Conservation (phyloP, 2,329 filamentous ascomycete genomes). For the Microcyclospora pomicola region DNA sequence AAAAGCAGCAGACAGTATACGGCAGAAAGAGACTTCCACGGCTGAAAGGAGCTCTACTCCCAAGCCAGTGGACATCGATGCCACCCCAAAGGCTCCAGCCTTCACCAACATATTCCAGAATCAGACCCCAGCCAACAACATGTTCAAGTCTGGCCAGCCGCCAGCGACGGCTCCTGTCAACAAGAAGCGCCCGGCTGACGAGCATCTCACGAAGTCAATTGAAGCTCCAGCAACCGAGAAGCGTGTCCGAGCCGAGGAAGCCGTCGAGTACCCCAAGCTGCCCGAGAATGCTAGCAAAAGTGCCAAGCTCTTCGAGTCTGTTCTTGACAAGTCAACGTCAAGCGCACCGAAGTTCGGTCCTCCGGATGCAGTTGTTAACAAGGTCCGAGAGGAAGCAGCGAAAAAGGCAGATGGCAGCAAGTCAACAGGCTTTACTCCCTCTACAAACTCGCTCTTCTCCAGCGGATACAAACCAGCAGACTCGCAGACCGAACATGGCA, state of each 20-base stretch:
- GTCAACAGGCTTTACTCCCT: constrained; percentile 3
- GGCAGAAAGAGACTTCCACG: too few relatives aligned
- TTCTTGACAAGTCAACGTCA: constrained; percentile 13
- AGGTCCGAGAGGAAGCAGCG: constrained; percentile 4
- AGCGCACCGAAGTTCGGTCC: constrained; percentile 4
- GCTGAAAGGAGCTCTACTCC: too few relatives aligned
- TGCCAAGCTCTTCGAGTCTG: constrained; percentile 18
- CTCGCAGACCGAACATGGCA: too few relatives aligned
- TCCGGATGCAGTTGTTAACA: constrained; percentile 2
- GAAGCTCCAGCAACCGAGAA: constrained; percentile 17
- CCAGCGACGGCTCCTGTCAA: constrained; percentile 16
- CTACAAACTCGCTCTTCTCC: constrained; percentile 1
- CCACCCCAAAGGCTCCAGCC: constrained; percentile 1
- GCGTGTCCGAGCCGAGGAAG: constrained; percentile 15
- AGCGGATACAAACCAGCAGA: constrained; percentile 1
- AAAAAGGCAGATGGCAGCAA: constrained; percentile 3
- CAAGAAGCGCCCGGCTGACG: constrained; percentile 15
- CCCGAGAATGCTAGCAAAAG: constrained; percentile 18
- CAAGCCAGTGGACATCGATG: too few relatives aligned
- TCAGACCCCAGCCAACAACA: constrained; percentile 8
- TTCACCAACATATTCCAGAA: constrained; percentile 4
- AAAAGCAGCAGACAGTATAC: too few relatives aligned
- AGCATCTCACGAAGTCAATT: constrained; percentile 7
- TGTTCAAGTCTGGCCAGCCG: constrained; percentile 9
- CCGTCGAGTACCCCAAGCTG: constrained; percentile 17